Conservation (phyloP, 306 rosid species). For the Cyamopsis tetragonoloba region DNA sequence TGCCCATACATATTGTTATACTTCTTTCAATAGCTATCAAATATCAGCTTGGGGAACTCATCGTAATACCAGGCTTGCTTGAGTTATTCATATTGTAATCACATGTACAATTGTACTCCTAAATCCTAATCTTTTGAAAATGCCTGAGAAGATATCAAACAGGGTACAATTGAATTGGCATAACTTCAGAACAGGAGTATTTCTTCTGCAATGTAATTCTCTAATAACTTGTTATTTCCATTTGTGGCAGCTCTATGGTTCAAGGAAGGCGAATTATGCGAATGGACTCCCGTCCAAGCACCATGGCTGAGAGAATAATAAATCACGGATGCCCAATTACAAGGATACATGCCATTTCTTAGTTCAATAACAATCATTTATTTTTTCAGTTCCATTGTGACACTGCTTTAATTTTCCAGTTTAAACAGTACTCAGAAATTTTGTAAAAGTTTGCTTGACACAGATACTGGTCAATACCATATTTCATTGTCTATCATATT, state of each 20-base stretch:
- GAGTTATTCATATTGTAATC: background rate
- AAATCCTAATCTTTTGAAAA: background rate
- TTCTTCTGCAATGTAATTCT: slow-evolving; percentile 5
- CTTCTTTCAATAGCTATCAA: slow-evolving; percentile 10
- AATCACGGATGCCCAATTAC: slow-evolving; percentile 13
- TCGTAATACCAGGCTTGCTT: background rate
- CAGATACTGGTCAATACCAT: background rate
- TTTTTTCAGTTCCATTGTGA: slow-evolving; percentile 20
- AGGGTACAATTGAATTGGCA: background rate
- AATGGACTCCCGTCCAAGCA: slow-evolving; percentile 70
- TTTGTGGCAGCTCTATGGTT: slow-evolving; percentile 80
- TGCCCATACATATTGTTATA: background rate
- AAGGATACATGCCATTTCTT: slow-evolving; percentile 23
- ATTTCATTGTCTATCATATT: background rate
- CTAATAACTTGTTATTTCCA: slow-evolving; percentile 12
- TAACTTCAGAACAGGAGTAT: background rate
- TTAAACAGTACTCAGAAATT: background rate
- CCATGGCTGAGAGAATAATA: slow-evolving; percentile 81
- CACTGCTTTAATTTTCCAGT: background rate
- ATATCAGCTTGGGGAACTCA: background rate
- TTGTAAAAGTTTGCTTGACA: slow-evolving; percentile 8
- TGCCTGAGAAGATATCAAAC: background rate
- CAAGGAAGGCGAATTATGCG: slow-evolving; percentile 73
- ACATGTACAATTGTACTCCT: background rate
- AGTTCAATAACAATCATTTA: slow-evolving; percentile 15